Base-by-base conservation (phyloP, 2,329 filamentous ascomycete species). In the Metarhizium anisopliae region DNA sequence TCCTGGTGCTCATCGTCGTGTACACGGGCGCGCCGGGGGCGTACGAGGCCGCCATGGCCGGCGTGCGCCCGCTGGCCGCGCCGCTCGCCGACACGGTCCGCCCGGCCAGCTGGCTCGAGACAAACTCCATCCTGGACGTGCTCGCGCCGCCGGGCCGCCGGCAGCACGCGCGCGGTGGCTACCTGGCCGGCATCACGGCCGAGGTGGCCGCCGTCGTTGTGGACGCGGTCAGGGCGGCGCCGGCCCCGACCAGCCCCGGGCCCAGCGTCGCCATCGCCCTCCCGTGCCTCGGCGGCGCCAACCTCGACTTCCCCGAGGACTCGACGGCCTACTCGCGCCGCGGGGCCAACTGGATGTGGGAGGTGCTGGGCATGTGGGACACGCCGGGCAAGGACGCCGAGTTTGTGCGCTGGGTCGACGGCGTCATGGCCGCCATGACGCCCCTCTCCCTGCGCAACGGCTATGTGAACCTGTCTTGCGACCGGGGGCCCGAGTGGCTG, bases 401-500 rank as follows among this genome's bases (percentile, higher is more conserved):
- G 50, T 51, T 36, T 18, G 45, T 38, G 8, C 18, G 38, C 50
- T 51, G 50, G 50, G 50, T 51, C 50, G 50, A 51, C 38, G 18
- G 30, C 32, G 16, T 38, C 11, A 51, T 51, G 50, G 11, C 7
- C 1, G 50, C 10, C 38, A 20, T 51, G 32, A 25, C 3, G 6
- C 50, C 50, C 2, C 16, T 20, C 32, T 51, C 50, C 6, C 32
- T 51, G 32, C 13, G 6, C 30, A 51, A 51, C 32, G 50, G 30
- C 11, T 51, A 51, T 32, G 50, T 51, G 6, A 51, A 36, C 50
- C 25, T 42, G 7, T 55, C 53, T 6, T 10, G 29, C 5, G 53
- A 55, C 25, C 47, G 36, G 3, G 53, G 53, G 3, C 30, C 53
- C 8, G n/a, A 32, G 29, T 55, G 53, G 53, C 53, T 55, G 47